Evolutionary conservation across 2,329 filamentous ascomycete genomes (phyloP).

Genomic region (Lecanicillium sp.): DNA sequence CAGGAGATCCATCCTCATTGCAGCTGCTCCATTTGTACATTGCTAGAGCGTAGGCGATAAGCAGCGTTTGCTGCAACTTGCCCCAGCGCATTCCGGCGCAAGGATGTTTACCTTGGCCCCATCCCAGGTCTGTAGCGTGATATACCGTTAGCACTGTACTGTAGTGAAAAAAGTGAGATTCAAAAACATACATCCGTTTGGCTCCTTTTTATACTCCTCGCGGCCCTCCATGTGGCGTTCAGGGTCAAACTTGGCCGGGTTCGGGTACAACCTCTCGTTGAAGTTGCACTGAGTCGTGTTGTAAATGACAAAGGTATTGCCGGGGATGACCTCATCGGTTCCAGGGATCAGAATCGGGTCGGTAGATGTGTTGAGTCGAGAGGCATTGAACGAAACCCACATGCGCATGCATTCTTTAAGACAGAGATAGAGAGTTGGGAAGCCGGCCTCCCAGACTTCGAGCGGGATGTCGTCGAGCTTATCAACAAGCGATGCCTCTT

Average conservation of each 20-base stretch:
- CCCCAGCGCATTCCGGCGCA: constrained; percentile 12
- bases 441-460: constrained; percentile 10
- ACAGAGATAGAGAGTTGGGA: constrained; percentile 11
- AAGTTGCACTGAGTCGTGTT: constrained; percentile 16
- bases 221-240: constrained; percentile 11
- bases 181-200: constrained; percentile 8
- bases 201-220: background rate
- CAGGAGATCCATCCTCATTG: constrained; percentile 5
- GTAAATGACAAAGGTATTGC: constrained; percentile 13
- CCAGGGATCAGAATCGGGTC: constrained; percentile 1
- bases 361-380: background rate
- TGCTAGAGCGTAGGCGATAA: constrained; percentile 9
- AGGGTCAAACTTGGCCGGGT: constrained; percentile 12
- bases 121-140: constrained; percentile 9
- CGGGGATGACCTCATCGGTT: constrained; percentile 15
- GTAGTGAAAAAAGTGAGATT: background rate
- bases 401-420: constrained; percentile 12
- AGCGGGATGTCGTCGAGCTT: constrained; percentile 9
- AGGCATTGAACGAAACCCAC: constrained; percentile 9
- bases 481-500: constrained; percentile 7
- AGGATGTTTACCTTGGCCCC: constrained; percentile 11
- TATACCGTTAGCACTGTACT: constrained; percentile 1
- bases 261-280: constrained; percentile 14
- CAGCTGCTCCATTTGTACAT: constrained; percentile 9
- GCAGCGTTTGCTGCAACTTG: constrained; percentile 12